Evolutionary conservation across 306 rosid species (phyloP).

Genomic region (Cicer pinnatifidum): DNA sequence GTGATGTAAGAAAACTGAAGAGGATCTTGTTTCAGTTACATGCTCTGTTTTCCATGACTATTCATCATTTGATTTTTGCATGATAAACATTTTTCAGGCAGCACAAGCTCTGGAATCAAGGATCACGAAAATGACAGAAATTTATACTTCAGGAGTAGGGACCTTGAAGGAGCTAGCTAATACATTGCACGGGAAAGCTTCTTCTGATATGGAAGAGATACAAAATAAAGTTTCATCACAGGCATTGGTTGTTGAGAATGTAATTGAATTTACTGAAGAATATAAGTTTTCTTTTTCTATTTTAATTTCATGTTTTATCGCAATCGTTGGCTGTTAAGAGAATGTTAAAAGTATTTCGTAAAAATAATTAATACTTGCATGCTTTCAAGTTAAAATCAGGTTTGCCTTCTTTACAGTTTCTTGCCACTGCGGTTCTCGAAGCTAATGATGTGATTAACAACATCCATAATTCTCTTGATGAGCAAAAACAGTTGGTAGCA

Average conservation of each 20-base stretch:
- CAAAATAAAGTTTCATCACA: conserved; percentile 61
- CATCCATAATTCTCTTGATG: conserved; percentile 71
- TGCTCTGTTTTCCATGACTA: conserved; percentile 23
- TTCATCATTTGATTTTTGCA: conserved; percentile 33
- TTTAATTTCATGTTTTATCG: conserved; percentile 12
- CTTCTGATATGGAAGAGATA: conserved; percentile 72
- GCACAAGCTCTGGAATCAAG: conserved; percentile 68
- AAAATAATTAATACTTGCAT: not conserved
- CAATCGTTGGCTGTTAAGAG: not conserved
- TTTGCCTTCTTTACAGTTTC: conserved; percentile 60
- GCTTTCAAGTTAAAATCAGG: conserved; percentile 29
- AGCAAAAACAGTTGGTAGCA: conserved; percentile 68
- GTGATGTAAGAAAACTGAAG: conserved; percentile 66
- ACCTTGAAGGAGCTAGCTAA: conserved; percentile 64
- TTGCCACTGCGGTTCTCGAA: conserved; percentile 66
- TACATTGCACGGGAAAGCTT: conserved; percentile 68
- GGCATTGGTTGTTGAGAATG: conserved; percentile 66
- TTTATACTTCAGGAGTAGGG: conserved; percentile 68
- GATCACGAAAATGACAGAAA: conserved; percentile 70
- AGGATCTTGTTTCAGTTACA: conserved; percentile 13
- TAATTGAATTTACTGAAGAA: conserved; percentile 43
- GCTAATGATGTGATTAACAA: conserved; percentile 66
- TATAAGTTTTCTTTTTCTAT: not conserved
- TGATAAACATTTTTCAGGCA: conserved; percentile 57
- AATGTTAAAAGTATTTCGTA: not conserved